phyloP scores from a whole-genome alignment of 495 filamentous ascomycete genomes.

The Neurospora africana region DNA sequence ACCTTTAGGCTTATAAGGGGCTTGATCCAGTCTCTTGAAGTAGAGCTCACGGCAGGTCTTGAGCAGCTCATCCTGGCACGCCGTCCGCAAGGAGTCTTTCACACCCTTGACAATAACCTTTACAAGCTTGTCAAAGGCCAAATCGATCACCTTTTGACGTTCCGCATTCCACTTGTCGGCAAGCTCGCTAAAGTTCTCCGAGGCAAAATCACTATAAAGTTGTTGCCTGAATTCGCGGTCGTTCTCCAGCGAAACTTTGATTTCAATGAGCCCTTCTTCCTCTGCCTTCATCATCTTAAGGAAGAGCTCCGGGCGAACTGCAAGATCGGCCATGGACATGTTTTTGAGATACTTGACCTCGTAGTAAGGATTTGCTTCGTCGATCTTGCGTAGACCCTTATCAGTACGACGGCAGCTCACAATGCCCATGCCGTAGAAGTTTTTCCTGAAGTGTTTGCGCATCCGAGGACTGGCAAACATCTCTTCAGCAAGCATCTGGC shows the following conservation, averaged over 20 bases:
- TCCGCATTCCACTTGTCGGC: constrained; percentile 92
- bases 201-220: constrained; percentile 72
- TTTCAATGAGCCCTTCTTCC: constrained; percentile 80
- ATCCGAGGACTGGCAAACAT: constrained; percentile 79
- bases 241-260: constrained; percentile 64
- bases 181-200: constrained; percentile 87
- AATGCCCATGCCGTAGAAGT: constrained; percentile 69
- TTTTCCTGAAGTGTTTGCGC: constrained; percentile 72
- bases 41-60: constrained; percentile 75
- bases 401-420: constrained; percentile 85
- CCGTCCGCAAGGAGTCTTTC: constrained; percentile 82
- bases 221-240: constrained; percentile 60
- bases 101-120: constrained; percentile 76
- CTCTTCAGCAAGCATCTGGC: constrained; percentile 84
- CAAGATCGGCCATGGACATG: constrained; percentile 71
- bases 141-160: constrained; percentile 70
- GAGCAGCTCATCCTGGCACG: constrained; percentile 82
- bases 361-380: constrained; percentile 91
- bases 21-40: constrained; percentile 81
- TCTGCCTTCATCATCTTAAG: constrained; percentile 95
- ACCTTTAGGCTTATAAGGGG: constrained; percentile 91
- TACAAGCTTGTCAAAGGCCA: constrained; percentile 73
- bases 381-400: constrained; percentile 87
- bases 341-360: constrained; percentile 95
- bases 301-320: constrained; percentile 74